Conservation (phyloP, 2,329 filamentous ascomycete genomes). For the Fusarium hainanense region DNA sequence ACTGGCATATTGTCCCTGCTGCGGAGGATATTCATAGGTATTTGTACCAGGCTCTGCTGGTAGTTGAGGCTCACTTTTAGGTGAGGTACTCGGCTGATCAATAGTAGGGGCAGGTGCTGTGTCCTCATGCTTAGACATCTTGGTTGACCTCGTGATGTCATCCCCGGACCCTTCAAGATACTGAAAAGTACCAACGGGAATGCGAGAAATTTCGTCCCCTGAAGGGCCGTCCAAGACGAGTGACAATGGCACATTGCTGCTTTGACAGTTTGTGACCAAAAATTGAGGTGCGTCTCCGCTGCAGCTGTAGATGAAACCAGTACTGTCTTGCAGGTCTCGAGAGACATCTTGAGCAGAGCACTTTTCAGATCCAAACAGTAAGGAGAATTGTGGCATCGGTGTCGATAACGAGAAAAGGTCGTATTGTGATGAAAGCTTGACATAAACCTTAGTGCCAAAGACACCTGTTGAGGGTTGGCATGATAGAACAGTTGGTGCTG, state of each 20-base stretch:
- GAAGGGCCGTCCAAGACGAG: conserved; percentile 63
- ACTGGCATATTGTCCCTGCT: conserved; percentile 54
- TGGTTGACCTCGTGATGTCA: conserved; percentile 54
- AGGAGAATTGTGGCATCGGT: conserved; percentile 66
- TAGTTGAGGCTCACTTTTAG: conserved; percentile 56
- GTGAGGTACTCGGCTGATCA: conserved; percentile 55
- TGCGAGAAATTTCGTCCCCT: conserved; percentile 65
- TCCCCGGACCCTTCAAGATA: conserved; percentile 63
- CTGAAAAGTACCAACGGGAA: conserved; percentile 59
- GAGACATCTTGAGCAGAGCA: conserved; percentile 70
- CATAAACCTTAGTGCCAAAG: conserved; percentile 75
- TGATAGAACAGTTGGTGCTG: conserved; percentile 69
- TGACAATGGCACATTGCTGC: conserved; percentile 65
- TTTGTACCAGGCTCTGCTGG: conserved; percentile 56
- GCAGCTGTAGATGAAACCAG: conserved; percentile 77
- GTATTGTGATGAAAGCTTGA: conserved; percentile 80
- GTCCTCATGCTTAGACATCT: conserved; percentile 53
- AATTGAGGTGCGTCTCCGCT: conserved; percentile 76
- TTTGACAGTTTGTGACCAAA: conserved; percentile 61
- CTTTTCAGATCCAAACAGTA: conserved; percentile 84
- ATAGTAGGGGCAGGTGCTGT: conserved; percentile 51
- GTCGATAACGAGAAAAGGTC: conserved; percentile 72
- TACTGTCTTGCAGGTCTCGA: conserved; percentile 66
- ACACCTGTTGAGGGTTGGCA: conserved; percentile 76
- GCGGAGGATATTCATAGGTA: conserved; percentile 60